These are phyloP conservation scores for Barnettozyma wickerhamii DNA, from an alignment of 805 yeast species.

Conservation along the genomic window DNA sequence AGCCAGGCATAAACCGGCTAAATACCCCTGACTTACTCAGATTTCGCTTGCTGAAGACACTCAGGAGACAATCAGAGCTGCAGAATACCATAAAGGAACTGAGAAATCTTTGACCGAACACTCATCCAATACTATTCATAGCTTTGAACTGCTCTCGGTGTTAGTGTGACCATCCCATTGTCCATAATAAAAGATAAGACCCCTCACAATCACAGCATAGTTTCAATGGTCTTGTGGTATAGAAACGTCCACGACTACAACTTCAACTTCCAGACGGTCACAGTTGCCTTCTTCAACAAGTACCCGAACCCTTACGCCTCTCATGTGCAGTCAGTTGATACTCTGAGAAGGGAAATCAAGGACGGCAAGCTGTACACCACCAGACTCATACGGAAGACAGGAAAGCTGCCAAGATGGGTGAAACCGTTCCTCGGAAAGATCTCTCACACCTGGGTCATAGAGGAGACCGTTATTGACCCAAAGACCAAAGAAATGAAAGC, in stretches of 20 bases:
- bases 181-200: no score
- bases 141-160: no score
- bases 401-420: constrained; percentile 77
- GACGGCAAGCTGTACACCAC: constrained; percentile 73
- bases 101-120: no score
- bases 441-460: constrained; percentile 77
- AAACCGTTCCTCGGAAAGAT: constrained; percentile 68
- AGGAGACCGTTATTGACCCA: constrained; percentile 71
- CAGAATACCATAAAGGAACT: no score
- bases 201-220: no score
- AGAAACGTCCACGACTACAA: constrained; percentile 51
- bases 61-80: no score
- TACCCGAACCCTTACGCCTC: constrained; percentile 75
- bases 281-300: constrained; percentile 71
- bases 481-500: constrained; percentile 47
- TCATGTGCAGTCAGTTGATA: constrained; percentile 83
- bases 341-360: constrained; percentile 50
- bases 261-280: constrained; percentile 66
- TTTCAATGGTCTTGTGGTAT: constrained; percentile 66
- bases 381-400: constrained; percentile 70
- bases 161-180: no score
- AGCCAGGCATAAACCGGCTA: no score
- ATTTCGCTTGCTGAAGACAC: no score
- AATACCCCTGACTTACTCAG: no score
- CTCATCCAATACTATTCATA: no score